Evolutionary conservation across 257 asterid species (phyloP), one percentile per base, ranked within the genome.

Genomic region (Scutellaria galericulata): DNA sequence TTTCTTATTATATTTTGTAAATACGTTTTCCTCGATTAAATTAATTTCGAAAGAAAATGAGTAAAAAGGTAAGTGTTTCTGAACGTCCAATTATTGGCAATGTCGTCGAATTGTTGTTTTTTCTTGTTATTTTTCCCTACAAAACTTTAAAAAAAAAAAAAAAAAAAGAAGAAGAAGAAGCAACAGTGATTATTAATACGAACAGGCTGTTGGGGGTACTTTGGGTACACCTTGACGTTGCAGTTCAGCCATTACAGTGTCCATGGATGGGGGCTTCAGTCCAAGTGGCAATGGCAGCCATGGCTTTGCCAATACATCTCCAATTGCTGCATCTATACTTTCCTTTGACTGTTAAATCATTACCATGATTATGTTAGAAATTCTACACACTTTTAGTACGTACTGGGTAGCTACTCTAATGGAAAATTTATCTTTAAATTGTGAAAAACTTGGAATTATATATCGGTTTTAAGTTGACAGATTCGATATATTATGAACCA

Each of bases 221-320:
- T 84, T 88, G 2, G 97, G 81, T 55, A 92, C 71, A 13, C 97
- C 97, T 77, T 85, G 92, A 9, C 84, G 89, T 45, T 85, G 90
- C 27, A 92, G 87, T 78, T 89, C 96, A 40, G 75, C 81, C 85
- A 92, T 37, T 27, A 92, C 96, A 20, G 89, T 59, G 9, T 89
- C 90, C 0, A 69, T 79, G 0, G 96, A 86, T 3, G 97, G 97
- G 0, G 96, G 93, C 78, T 86, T 92, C 71, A 92, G 82, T 37
- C 97, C 96, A 3, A 92, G 88, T 1, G 96, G 97, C 76, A 92
- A 84, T 18, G 97, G 96, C 75, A 82, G 84, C 97, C 96, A 89
- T 68, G 96, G 97, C 82, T 89, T 89, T 41, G 86, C 71, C 80
- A 92, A 40, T 56, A 79, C 97, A 71, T 92, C 97, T 81, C 92